Base-by-base conservation (phyloP, 208 protist species). In the Leishmania turanica region DNA sequence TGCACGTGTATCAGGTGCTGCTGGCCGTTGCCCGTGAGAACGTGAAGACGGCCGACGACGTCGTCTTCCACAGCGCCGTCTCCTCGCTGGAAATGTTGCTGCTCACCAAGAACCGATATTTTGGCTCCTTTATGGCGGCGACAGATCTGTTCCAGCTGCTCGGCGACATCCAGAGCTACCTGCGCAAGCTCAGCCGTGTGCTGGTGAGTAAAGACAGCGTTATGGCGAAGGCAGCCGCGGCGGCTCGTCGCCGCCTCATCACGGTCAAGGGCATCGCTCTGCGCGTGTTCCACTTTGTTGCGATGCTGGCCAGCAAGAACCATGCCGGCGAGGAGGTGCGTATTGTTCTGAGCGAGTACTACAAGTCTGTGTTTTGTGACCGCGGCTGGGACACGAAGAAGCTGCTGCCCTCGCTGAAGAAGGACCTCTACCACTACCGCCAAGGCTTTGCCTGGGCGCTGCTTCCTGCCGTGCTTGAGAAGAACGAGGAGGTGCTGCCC, bases 341-440 rank as follows among this genome's bases (percentile, higher is more conserved):
- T 56, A 92, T 96, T 68, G 92, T 91, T 13, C 71, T 96, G 51
- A 69, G 75, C 64, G 92, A 96, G 80, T 97, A 94, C 89, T 97
- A 97, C 89, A 95, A 95, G 75, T 96, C 95, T 65, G 91, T 97
- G 76, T 97, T 97, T 82, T 94, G 89, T 70, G 95, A 97, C 81
- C 92, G 95, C 60, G 95, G 95, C 11, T 97, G 95, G 95, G 88
- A 96, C 69, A 93, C 88, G 70, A 94, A 95, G 84, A 88, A 88
- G 64, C 60, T 92, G 24, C 78, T 96, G 73, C 88, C 90, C 40
- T 73, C 75, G 45, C 77, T 97, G 42, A 96, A 97, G 89, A 88
- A 89, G 56, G 95, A 97, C 71, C 87, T 97, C 58, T 95, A 94
- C 78, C 87, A 96, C 82, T 97, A 96, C 83, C 93, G 95, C 42